Base-by-base conservation (phyloP, 192 early-diverging fungal genomes). In the Coemansia sp. region DNA sequence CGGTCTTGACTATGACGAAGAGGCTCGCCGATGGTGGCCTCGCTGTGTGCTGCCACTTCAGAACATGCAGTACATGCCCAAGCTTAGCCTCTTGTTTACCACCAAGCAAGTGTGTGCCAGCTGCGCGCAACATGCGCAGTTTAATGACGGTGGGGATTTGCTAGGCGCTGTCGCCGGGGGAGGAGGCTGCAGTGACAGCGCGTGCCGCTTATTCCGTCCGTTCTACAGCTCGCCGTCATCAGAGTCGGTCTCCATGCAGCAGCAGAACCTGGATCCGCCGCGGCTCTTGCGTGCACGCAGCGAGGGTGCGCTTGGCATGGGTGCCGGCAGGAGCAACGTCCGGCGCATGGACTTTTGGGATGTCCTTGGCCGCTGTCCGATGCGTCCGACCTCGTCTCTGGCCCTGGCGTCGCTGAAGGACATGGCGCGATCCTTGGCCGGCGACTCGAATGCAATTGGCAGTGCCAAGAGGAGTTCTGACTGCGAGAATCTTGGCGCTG, bases 21-120 rank as follows among this genome's bases (percentile, higher is more conserved):
- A 58, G 6, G 49, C 40, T 27, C 63, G 56, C 11, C 41, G 56
- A 40, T 74, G 70, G 70, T 74, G 64, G 70, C 70, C 70, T 8
- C 58, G 64, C 4, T 56, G 63, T 11, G 52, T 74, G 3, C 15
- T 74, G 26, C 70, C 70, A 3, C 64, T 63, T 14, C 70, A 65
- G 3, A 74, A 67, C 42, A 74, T 74, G 70, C 70, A 74, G 47
- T 74, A 66, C 42, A 74, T 74, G 70, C 70, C 70, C 5, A 66
- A 66, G 34, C 58, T 74, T 10, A 65, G 62, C 52, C 46, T 46
- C 7, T 25, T 62, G 19, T 53, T 68, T 30, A 31, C 43, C 1
- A 38, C 43, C 5, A 26, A 45, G 5, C 22, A 5, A 1, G 23
- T 13, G 23, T 8, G 34, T 11, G 34, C 34, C 34, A 43, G n/a